Evolutionary conservation across 1,284 basidiomycete genomes (phyloP), one percentile per base, ranked within the genome.

Genomic region (Sporisorium exsertum): DNA sequence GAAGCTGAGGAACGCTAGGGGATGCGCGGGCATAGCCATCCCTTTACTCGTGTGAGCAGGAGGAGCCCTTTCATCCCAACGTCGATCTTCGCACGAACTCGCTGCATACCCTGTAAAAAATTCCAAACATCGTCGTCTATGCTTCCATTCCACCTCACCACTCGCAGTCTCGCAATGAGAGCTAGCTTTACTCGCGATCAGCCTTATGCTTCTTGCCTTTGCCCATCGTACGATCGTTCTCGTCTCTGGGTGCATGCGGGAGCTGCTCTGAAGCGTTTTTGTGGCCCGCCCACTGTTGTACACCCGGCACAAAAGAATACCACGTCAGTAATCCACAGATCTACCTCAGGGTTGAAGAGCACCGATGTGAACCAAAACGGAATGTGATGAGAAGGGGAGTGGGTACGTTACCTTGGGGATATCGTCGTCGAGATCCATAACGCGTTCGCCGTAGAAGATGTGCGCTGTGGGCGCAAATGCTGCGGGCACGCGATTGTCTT

Each of bases 341-440:
- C n/a, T n/a, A n/a, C n/a, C n/a, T n/a, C 1, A 46, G 22, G 43
- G 22, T 22, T 5, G 8, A 26, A 20, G 29, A 35, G 8, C 35
- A 9, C 13, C 13, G 35, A 35, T 15, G 6, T 35, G 29, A 32
- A 32, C 29, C 29, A 10, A 32, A 32, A 13, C 33, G 18, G 40
- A 43, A n/a, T 8, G 40, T 3, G n/a, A 16, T 43, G 18, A n/a
- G 40, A 20, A 40, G 7, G 29, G 5, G 5, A 24, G 29, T 16
- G 15, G 32, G 24, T n/a, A 51, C 59, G 53, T 40, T 53, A 73
- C 71, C 58, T 76, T 78, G 27, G 76, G 72, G 33, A 78, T 67
- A 32, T 72, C 72, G 40, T 78, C 72, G 47, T 72, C 68, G 13
- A 78, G 33, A 42, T 78, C 73, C 64, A 78, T 72, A 8, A 75